Evolutionary conservation across 139 green algal species (phyloP), one percentile per base, ranked within the genome.

Genomic region (Tetraselmis striata): DNA sequence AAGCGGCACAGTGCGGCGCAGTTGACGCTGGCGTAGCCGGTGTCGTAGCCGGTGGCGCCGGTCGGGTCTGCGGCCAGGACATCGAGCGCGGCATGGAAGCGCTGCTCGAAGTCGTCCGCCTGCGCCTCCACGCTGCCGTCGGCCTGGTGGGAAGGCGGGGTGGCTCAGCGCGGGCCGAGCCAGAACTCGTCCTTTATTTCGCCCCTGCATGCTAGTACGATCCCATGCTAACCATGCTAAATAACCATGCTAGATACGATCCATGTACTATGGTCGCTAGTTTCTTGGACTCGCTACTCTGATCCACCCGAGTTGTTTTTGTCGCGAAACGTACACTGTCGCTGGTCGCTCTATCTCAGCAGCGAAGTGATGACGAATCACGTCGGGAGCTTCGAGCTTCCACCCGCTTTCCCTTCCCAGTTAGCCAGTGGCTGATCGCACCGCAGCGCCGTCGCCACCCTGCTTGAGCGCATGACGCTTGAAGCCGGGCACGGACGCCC

Each of bases 401-500:
- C 58, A 31, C 28, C 83, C 75, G 31, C 77, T 83, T 23, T 32
- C 90, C 89, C 22, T 45, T 79, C 2, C 45, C 78, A 26, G 87
- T 85, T 28, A 80, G 82, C 0, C 77, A 59, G 2, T 59, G 30
- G n/a, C n/a, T n/a, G n/a, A n/a, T n/a, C n/a, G n/a, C 45, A 67
- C 5, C 45, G 18, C 18, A 67, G 45, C 18, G 45, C 18, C 45
- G 45, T 67, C 45, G 18, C 45, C 5, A 67, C 45, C 45, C 11
- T 67, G 5, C 18, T 67, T 67, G 5, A 67, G 5, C 5, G 45
- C 45, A 67, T 67, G 45, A 18, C 18, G 45, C 45, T 67, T 67
- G 81, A 94, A 95, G 5, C 77, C 86, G 5, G 86, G 82, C 28
- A 94, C 90, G 77, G 77, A 88, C 24, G 91, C 84, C n/a, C 89